A percentile compares a stretch with the other conserved stretches of the same genome.
These are phyloP conservation scores for Lachnum nothofagi DNA, from an alignment of 2,329 filamentous ascomycete species.

Conservation along the genomic window DNA sequence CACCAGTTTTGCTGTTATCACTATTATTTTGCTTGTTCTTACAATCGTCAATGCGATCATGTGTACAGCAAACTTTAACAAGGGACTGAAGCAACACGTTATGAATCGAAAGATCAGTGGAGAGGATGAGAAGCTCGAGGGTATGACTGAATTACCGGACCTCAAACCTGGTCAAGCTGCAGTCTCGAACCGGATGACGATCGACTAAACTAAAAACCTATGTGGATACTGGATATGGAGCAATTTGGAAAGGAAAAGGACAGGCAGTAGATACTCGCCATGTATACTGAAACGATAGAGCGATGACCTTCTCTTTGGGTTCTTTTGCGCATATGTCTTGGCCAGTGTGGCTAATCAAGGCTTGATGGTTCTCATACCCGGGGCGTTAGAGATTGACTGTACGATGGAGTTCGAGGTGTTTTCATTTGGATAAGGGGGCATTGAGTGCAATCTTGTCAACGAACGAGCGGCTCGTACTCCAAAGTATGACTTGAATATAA, in stretches of 20 bases:
- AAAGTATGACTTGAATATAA: too few species aligned
- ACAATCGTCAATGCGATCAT: slow-evolving; percentile 84
- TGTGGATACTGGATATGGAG: slow-evolving; percentile 14
- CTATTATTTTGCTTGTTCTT: slow-evolving; percentile 78
- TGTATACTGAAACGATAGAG: slow-evolving; percentile 27
- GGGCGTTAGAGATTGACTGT: slow-evolving; percentile 24
- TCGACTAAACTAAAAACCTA: slow-evolving; percentile 42
- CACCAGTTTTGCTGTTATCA: slow-evolving; percentile 90
- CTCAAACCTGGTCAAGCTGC: slow-evolving; percentile 33
- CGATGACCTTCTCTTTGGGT: slow-evolving; percentile 20
- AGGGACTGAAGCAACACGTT: slow-evolving; percentile 83
- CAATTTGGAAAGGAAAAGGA: slow-evolving; percentile 13
- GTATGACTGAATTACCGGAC: slow-evolving; percentile 44
- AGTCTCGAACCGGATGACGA: slow-evolving; percentile 43
- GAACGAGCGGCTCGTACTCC: background rate
- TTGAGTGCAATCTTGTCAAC: slow-evolving; percentile 12
- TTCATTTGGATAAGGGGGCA: slow-evolving; percentile 12
- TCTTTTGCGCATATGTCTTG: slow-evolving; percentile 21
- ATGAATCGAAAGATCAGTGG: slow-evolving; percentile 49
- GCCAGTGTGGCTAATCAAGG: slow-evolving; percentile 29
- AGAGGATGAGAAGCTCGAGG: slow-evolving; percentile 46
- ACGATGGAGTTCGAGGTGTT: slow-evolving; percentile 23
- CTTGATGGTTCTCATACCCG: slow-evolving; percentile 26
- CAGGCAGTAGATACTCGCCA: slow-evolving; percentile 19
- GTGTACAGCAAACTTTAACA: slow-evolving; percentile 86